Evolutionary conservation across 176 grass and related monocot genomes (phyloP).

Genomic region (Carex cristatella): DNA sequence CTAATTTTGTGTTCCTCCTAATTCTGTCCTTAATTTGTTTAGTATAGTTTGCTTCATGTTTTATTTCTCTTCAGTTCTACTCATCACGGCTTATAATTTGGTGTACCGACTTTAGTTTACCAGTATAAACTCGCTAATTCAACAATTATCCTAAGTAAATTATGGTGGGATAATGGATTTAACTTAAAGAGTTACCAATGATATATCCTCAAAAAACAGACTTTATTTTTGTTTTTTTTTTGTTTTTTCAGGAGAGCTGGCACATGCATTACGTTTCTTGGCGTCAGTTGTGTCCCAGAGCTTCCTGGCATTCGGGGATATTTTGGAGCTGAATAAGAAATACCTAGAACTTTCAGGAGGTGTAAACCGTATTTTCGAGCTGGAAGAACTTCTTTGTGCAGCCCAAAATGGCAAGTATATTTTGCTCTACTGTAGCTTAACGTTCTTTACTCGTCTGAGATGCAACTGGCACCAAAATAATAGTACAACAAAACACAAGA

Average conservation of each 20-base stretch:
- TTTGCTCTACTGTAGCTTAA: constrained; percentile 12
- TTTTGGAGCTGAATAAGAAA: constrained; percentile 92
- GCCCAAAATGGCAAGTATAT: constrained; percentile 71
- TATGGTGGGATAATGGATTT: background rate
- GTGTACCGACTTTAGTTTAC: background rate
- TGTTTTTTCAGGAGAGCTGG: constrained; percentile 70
- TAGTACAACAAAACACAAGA: background rate
- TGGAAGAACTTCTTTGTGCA: constrained; percentile 63
- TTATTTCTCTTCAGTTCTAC: background rate
- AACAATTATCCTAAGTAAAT: background rate
- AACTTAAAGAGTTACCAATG: background rate
- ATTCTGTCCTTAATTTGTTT: background rate
- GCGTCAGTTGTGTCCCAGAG: constrained; percentile 97
- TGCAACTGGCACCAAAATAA: background rate
- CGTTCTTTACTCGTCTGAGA: constrained; percentile 16
- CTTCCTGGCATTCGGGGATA: constrained; percentile 95
- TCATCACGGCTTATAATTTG: background rate
- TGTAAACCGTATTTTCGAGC: constrained; percentile 91
- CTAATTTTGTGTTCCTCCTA: background rate
- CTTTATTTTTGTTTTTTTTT: constrained; percentile 14
- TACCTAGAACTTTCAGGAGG: constrained; percentile 97
- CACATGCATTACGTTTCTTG: constrained; percentile 91
- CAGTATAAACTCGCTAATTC: background rate
- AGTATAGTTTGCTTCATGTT: background rate
- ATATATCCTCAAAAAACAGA: background rate